A percentile compares a stretch with the other conserved stretches of the same genome.
Evolutionary conservation across 2,329 filamentous ascomycete species (phyloP).

Genomic region (Sclerotiophoma versabilis): DNA sequence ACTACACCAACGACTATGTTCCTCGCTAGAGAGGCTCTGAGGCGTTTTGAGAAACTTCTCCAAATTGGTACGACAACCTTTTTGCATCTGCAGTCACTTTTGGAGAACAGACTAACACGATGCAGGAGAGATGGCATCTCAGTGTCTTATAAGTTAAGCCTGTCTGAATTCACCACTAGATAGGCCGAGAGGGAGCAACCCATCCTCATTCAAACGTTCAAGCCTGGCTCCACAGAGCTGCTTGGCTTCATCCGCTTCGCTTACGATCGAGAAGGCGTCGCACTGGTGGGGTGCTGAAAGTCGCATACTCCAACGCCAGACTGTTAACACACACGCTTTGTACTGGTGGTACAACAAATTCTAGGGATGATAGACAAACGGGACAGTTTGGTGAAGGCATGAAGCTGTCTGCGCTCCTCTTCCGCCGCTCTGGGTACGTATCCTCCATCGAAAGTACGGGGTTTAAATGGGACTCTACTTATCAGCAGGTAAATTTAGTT

Average conservation of each 20-base stretch:
- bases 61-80: not conserved
- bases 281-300: constrained; percentile 12
- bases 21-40: not conserved
- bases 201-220: constrained; percentile 1
- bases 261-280: constrained; percentile 14
- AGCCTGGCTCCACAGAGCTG: not conserved
- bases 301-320: constrained; percentile 24
- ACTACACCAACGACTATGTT: not conserved
- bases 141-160: constrained; percentile 10
- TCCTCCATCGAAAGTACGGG: constrained; percentile 15
- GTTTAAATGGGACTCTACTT: constrained; percentile 14
- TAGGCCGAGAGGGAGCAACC: not conserved
- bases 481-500: constrained; percentile 5
- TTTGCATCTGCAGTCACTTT: too few species aligned
- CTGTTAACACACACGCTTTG: constrained; percentile 12
- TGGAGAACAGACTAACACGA: not conserved
- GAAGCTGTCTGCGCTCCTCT: constrained; percentile 24
- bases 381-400: constrained; percentile 34
- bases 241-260: constrained; percentile 25
- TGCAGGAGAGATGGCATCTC: constrained; percentile 14
- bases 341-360: constrained; percentile 24
- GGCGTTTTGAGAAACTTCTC: not conserved
- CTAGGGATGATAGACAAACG: constrained; percentile 7
- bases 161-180: constrained; percentile 2
- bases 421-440: constrained; percentile 19